Evolutionary conservation across 116 monocot genomes (phyloP), one percentile per base, ranked within the genome.

Genomic region (Posidonia oceanica): DNA sequence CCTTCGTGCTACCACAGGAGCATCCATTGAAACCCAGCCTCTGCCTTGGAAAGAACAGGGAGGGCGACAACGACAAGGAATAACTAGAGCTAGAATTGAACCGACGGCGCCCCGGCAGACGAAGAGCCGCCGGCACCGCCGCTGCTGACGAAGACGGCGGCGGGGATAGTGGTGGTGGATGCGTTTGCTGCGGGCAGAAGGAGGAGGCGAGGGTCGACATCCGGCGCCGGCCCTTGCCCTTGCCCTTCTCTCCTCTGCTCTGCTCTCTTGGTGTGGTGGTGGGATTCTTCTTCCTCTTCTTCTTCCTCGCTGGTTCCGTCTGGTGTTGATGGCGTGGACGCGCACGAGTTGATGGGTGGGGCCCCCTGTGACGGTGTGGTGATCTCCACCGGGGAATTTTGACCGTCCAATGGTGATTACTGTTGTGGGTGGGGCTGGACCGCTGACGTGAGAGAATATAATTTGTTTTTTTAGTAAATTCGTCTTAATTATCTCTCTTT

Each of bases 171-270:
- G 21, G 44, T 6, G 15, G 10, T 8, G 41, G 29, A 22, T 22
- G 67, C 4, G 41, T 67, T 15, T 48, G 48, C 12, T 51, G 52
- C 20, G 51, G 41, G 64, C 38, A 64, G 64, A 39, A 63, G 63
- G 67, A 52, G 51, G 67, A 65, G 40, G 65, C 67, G 52, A 52
- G n/a, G 8, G 52, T 51, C 51, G 40, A 61, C 61, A 62, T 44
- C 44, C 6, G 48, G 48, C 48, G 6, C 6, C 16, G 0, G 44
- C 52, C 52, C 52, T 14, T 15, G 41, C 23, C 72, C 39, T 48
- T 13, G 18, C 12, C 20, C 3, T 3, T 18, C 29, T 60, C 61
- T 44, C 61, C 44, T 8, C 54, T 58, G 12, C 56, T 57, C 70
- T 64, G 38, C 16, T 61, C 61, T 39, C 16, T n/a, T 16, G 7